Conservation (phyloP, 2,329 filamentous ascomycete genomes). For the Metarhizium sp. region DNA sequence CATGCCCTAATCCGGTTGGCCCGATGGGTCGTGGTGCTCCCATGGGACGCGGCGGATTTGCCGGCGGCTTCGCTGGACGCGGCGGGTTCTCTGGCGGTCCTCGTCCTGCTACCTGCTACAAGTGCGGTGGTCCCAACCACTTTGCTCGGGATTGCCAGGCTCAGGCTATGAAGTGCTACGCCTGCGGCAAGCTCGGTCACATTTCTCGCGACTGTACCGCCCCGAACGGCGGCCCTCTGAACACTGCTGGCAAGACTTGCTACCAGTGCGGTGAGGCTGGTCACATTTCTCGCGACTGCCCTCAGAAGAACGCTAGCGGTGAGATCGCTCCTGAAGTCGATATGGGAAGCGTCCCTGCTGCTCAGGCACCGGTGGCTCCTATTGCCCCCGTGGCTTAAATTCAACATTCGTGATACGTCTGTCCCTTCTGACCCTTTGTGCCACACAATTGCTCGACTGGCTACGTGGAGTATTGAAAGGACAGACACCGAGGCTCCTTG, state of each 20-base stretch:
- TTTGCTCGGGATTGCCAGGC: constrained; percentile 98
- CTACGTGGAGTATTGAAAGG: background rate
- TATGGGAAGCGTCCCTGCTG: constrained; percentile 25
- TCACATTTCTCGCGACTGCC: constrained; percentile 93
- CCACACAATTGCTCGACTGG: background rate
- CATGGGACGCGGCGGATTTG: constrained; percentile 62
- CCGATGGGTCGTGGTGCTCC: constrained; percentile 56
- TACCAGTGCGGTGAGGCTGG: constrained; percentile 95
- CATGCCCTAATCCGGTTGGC: constrained; percentile 69
- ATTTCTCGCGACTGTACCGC: constrained; percentile 92
- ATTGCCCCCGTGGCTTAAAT: constrained; percentile 31
- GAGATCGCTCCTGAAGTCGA: constrained; percentile 39
- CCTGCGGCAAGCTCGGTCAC: constrained; percentile 89
- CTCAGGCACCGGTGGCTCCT: constrained; percentile 35
- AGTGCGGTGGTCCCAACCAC: constrained; percentile 85
- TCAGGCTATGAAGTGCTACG: constrained; percentile 97
- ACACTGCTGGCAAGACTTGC: constrained; percentile 96
- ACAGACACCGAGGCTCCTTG: constrained; percentile 3
- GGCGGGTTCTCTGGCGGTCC: constrained; percentile 66
- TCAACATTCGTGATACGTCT: constrained; percentile 7
- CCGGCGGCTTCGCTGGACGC: constrained; percentile 51
- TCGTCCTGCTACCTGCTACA: constrained; percentile 62
- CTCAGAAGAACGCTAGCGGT: constrained; percentile 53
- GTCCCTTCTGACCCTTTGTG: background rate
- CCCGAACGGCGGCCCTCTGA: constrained; percentile 89